Evolutionary conservation across 2,329 filamentous ascomycete genomes (phyloP).

Genomic region (Ophiocordyceps australis): DNA sequence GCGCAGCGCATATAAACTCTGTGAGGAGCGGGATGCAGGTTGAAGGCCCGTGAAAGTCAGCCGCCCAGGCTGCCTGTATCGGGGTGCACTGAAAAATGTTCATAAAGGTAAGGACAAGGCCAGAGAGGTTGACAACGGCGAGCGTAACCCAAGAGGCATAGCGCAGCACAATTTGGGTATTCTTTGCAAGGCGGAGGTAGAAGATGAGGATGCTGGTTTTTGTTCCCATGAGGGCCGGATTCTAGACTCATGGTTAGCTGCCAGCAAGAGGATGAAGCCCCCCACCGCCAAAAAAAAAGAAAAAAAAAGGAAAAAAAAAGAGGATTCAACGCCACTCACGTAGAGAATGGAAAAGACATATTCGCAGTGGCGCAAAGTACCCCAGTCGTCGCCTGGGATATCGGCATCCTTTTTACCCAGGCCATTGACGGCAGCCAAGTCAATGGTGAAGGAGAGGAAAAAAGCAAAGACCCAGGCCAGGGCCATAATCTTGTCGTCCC

Average conservation of each 20-base stretch:
- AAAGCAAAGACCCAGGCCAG: constrained; percentile 59
- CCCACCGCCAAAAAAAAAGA: too few species aligned
- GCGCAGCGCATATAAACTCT: constrained; percentile 57
- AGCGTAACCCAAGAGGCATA: constrained; percentile 70
- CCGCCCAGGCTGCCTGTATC: constrained; percentile 47
- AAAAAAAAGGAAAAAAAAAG: too few species aligned
- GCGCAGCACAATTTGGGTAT: constrained; percentile 57
- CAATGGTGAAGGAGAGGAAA: constrained; percentile 48
- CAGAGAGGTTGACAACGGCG: constrained; percentile 60
- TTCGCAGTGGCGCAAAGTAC: constrained; percentile 37
- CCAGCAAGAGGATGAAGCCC: too few species aligned
- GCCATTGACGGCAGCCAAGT: constrained; percentile 42
- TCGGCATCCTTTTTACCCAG: constrained; percentile 49
- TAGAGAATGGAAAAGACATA: constrained; percentile 48
- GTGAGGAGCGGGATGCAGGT: constrained; percentile 39
- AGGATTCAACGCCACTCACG: too few species aligned
- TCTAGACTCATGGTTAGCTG: too few species aligned
- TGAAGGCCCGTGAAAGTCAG: constrained; percentile 12
- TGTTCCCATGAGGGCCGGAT: constrained; percentile 75
- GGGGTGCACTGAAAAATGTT: constrained; percentile 79
- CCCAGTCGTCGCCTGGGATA: constrained; percentile 29
- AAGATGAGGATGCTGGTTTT: constrained; percentile 90
- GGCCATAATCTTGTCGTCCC: constrained; percentile 70
- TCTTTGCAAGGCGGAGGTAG: constrained; percentile 67
- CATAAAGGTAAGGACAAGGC: constrained; percentile 63